These are phyloP conservation scores for Syzygium aqueum DNA, from an alignment of 345 rosid genomes.

Conservation along the genomic window DNA sequence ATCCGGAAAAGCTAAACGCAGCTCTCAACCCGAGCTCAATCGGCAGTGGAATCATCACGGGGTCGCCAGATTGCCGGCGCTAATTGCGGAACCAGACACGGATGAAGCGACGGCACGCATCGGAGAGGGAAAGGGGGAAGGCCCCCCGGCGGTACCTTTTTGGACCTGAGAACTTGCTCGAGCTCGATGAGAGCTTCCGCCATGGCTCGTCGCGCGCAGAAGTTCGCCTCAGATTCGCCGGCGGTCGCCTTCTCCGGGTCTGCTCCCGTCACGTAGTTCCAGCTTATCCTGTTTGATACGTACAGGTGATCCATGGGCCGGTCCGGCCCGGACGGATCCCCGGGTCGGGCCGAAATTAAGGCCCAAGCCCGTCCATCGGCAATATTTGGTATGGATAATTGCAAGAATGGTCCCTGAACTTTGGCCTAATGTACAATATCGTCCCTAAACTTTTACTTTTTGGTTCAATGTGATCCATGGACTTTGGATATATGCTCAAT, in stretches of 20 bases:
- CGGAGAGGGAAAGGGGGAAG: not conserved
- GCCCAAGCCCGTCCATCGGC: not conserved
- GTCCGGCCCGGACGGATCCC: not conserved
- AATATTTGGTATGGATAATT: not conserved
- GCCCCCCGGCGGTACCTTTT: slow-evolving; percentile 11
- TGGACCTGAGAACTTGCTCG: slow-evolving; percentile 18
- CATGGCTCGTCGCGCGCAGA: slow-evolving; percentile 13
- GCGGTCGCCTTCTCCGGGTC: not conserved
- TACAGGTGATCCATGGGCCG: not conserved
- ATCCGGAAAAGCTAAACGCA: not conserved
- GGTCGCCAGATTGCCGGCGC: not conserved
- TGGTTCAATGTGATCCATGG: too few species aligned
- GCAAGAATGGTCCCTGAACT: too few species aligned
- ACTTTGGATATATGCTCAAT: too few species aligned
- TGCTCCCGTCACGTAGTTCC: not conserved
- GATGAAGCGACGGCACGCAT: not conserved
- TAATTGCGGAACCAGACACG: not conserved
- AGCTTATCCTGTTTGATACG: not conserved
- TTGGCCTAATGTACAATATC: too few species aligned
- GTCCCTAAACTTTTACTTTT: too few species aligned
- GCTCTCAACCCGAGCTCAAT: not conserved
- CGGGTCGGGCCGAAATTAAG: not conserved
- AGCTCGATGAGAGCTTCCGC: slow-evolving; percentile 29
- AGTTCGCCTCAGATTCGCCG: not conserved
- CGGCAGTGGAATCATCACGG: not conserved